These are phyloP conservation scores for Arthrobotrys pseudoclavata DNA, from an alignment of 2,329 filamentous ascomycete genomes.

Conservation along the genomic window DNA sequence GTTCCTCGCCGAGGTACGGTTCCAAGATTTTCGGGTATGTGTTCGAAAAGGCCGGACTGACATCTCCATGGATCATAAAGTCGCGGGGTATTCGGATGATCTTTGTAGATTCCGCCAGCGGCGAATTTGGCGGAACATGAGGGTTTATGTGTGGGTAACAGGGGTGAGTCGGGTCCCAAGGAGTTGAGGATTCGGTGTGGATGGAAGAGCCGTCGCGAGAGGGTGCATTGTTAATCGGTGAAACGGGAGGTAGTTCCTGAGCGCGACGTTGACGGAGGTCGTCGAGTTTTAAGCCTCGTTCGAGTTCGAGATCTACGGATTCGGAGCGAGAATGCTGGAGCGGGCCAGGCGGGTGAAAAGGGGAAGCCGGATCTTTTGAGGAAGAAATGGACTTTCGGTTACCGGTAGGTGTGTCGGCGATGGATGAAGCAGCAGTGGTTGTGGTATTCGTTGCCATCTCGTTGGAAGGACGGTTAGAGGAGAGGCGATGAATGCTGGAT, in stretches of 20 bases:
- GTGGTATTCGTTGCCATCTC: slow-evolving; percentile 59
- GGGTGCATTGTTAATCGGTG: slow-evolving; percentile 16
- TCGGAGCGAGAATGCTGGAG: slow-evolving; percentile 47
- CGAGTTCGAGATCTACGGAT: slow-evolving; percentile 59
- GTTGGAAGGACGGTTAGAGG: slow-evolving; percentile 59
- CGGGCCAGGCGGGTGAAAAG: slow-evolving; percentile 17
- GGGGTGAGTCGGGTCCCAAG: slow-evolving; percentile 93
- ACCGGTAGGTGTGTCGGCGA: slow-evolving; percentile 45
- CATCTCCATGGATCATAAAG: slow-evolving; percentile 89
- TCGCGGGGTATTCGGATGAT: slow-evolving; percentile 93
- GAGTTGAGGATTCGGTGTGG: slow-evolving; percentile 63
- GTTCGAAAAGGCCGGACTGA: slow-evolving; percentile 93
- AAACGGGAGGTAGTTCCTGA: slow-evolving; percentile 41
- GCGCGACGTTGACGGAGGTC: slow-evolving; percentile 60
- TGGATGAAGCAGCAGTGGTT: slow-evolving; percentile 57
- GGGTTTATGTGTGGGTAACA: slow-evolving; percentile 95
- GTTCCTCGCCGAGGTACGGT: slow-evolving; percentile 83
- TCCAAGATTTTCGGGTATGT: slow-evolving; percentile 96
- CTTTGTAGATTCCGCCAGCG: slow-evolving; percentile 81
- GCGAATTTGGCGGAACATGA: slow-evolving; percentile 83
- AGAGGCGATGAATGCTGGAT: slow-evolving; percentile 58
- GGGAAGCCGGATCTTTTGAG: slow-evolving; percentile 32
- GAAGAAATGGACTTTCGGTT: slow-evolving; percentile 53
- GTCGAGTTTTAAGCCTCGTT: slow-evolving; percentile 61
- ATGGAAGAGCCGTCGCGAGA: slow-evolving; percentile 58